Percentiles rank a stretch among this genome's conserved stretches.
Evolutionary conservation across 2,329 filamentous ascomycete genomes (phyloP).

Genomic region (Sporothrix pseudoabietina): DNA sequence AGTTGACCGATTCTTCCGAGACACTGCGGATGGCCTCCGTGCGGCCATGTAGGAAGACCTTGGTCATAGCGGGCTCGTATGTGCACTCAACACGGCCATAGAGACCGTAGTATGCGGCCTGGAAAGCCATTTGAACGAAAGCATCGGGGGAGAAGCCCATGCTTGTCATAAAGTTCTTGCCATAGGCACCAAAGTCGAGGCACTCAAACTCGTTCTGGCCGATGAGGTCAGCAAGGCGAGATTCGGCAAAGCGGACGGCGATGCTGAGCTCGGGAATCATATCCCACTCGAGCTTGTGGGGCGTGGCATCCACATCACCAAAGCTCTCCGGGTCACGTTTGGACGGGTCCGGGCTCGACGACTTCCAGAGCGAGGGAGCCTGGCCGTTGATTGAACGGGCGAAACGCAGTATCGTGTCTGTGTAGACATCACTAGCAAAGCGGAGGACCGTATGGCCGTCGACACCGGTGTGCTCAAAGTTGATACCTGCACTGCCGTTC

Average conservation of each 20-base stretch:
- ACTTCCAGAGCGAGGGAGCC: conserved; percentile 88
- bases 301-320: conserved; percentile 88
- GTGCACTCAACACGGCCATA: conserved; percentile 93
- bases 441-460: conserved; percentile 96
- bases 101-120: conserved; percentile 94
- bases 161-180: conserved; percentile 96
- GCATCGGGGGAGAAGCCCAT: conserved; percentile 97
- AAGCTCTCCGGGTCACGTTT: conserved; percentile 91
- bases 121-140: conserved; percentile 98
- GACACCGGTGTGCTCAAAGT: conserved; percentile 97
- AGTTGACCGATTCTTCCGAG: conserved; percentile 79
- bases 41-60: conserved; percentile 86
- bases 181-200: conserved; percentile 84
- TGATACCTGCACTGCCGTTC: conserved; percentile 97
- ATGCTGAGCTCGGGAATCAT: conserved; percentile 91
- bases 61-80: conserved; percentile 98
- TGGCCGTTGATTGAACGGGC: conserved; percentile 93
- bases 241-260: conserved; percentile 92
- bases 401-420: conserved; percentile 94
- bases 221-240: conserved; percentile 87
- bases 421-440: conserved; percentile 95
- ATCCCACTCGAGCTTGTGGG: conserved; percentile 96
- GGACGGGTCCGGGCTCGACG: conserved; percentile 84
- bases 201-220: conserved; percentile 96
- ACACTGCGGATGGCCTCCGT: conserved; percentile 92